Conservation (phyloP, 139 green algal species). For the Coccomyxa sp. region DNA sequence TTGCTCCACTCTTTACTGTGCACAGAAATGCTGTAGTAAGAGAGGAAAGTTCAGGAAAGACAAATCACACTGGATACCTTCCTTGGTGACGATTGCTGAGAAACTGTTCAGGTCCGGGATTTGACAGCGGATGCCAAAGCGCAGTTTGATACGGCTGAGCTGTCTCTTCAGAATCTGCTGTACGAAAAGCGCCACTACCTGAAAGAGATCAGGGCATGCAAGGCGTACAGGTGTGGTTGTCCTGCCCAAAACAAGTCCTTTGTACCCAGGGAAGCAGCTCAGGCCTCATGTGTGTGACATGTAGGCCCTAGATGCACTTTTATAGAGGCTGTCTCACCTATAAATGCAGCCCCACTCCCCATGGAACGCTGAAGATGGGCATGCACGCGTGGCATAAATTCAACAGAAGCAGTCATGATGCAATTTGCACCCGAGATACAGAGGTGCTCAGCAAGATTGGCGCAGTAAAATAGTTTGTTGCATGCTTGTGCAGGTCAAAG, state of each 20-base stretch:
- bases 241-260: too few species aligned
- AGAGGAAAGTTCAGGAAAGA: too few species aligned
- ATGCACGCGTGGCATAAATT: not conserved
- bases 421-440: not conserved
- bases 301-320: not conserved
- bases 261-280: too few species aligned
- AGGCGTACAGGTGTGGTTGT: not conserved
- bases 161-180: constrained; percentile 1
- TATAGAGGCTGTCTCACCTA: not conserved
- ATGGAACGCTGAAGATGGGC: not conserved
- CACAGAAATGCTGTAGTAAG: not conserved
- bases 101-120: not conserved
- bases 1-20: not conserved
- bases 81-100: not conserved
- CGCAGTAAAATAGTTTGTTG: not conserved
- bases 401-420: not conserved
- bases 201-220: not conserved
- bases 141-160: not conserved
- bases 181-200: constrained; percentile 1
- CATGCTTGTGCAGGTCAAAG: not conserved
- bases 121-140: not conserved
- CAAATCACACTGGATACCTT: too few species aligned
- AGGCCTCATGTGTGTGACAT: not conserved
- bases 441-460: not conserved
- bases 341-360: not conserved